These are phyloP conservation scores for Dictyostelium intermedium DNA, from an alignment of 78 protist genomes.

Conservation along the genomic window DNA sequence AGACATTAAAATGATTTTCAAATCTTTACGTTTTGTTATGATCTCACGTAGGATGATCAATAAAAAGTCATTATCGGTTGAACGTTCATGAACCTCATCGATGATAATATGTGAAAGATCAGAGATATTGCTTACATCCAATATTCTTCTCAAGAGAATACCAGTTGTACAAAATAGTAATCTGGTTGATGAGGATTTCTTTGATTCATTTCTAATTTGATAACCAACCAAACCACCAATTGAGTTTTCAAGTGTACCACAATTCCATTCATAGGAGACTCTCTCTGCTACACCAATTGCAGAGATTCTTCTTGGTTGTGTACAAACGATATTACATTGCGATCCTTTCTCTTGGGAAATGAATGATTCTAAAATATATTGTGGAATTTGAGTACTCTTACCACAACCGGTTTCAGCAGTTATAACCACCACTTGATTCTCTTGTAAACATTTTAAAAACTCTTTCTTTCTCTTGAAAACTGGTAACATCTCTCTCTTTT, in stretches of 20 bases:
- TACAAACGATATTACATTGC: slow-evolving; percentile 79
- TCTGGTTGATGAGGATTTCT: slow-evolving; percentile 54
- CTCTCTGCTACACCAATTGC: slow-evolving; percentile 92
- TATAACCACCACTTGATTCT: slow-evolving; percentile 45
- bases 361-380: slow-evolving; percentile 84
- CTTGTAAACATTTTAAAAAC: slow-evolving; percentile 1
- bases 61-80: slow-evolving; percentile 73
- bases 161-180: slow-evolving; percentile 91
- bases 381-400: slow-evolving; percentile 95
- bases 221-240: slow-evolving; percentile 90
- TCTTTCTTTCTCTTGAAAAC: slow-evolving; percentile 27
- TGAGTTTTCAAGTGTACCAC: slow-evolving; percentile 12
- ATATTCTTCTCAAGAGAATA: slow-evolving; percentile 65
- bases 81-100: slow-evolving; percentile 87
- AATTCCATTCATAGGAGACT: slow-evolving; percentile 91
- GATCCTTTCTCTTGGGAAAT: slow-evolving; percentile 15
- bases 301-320: slow-evolving; percentile 96
- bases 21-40: slow-evolving; percentile 30
- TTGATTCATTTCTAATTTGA: slow-evolving; percentile 79
- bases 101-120: slow-evolving; percentile 72
- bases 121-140: neutral
- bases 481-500: slow-evolving; percentile 36
- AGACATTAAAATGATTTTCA: slow-evolving; percentile 87
- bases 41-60: slow-evolving; percentile 49
- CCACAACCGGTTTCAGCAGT: slow-evolving; percentile 95